phyloP scores from a whole-genome alignment of 1,284 basidiomycete genomes.

The Coniferiporia sulphurascens region DNA sequence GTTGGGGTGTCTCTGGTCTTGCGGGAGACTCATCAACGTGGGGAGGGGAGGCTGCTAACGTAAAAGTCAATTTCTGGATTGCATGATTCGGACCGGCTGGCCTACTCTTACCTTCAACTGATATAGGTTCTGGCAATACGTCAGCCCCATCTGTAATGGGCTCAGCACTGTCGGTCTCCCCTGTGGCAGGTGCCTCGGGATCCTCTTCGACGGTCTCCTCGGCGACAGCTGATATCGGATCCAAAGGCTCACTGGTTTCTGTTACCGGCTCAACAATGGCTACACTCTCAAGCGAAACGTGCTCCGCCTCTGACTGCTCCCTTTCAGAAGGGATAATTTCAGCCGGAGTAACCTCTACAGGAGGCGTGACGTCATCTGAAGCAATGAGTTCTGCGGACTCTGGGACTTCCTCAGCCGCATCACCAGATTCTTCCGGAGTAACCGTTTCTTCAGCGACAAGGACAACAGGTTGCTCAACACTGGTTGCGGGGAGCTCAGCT shows the following conservation, averaged over 20 bases:
- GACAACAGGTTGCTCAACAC: neutral
- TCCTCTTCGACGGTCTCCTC: neutral
- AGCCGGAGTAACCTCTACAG: neutral
- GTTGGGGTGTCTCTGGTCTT: neutral
- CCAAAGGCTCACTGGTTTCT: too few species aligned
- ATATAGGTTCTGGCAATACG: neutral
- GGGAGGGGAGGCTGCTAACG: neutral
- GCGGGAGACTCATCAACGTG: neutral
- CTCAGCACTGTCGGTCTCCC: neutral
- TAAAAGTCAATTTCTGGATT: neutral
- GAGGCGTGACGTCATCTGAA: neutral
- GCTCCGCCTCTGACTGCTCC: too few species aligned
- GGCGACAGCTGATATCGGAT: neutral
- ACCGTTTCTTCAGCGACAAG: neutral
- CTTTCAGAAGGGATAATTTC: neutral
- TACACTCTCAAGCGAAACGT: too few species aligned
- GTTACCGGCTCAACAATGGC: too few species aligned
- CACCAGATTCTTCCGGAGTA: neutral
- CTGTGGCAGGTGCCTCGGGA: neutral
- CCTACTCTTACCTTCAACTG: neutral
- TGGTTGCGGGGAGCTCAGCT: neutral
- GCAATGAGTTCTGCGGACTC: neutral
- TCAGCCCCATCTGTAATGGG: neutral
- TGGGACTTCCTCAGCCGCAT: neutral
- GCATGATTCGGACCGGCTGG: neutral